phyloP scores from a whole-genome alignment of 192 early-diverging fungal genomes.

The Entomortierella parvispora region DNA sequence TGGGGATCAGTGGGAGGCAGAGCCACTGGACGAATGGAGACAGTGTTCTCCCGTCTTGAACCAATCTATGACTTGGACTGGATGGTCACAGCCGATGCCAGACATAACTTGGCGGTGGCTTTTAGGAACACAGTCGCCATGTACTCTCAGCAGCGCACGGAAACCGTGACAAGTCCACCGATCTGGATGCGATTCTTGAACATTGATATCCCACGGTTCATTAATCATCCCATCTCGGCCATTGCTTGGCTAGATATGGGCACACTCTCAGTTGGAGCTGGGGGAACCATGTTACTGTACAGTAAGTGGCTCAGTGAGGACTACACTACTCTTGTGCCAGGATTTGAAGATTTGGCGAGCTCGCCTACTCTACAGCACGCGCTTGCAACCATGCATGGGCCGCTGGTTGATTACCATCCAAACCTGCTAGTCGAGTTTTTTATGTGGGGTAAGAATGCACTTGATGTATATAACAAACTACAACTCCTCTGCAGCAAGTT shows the following conservation, averaged over 20 bases:
- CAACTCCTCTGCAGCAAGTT: not conserved
- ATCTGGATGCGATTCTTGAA: conserved; percentile 66
- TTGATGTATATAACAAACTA: not conserved
- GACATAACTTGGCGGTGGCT: conserved; percentile 76
- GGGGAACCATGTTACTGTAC: conserved; percentile 64
- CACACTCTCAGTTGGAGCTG: conserved; percentile 66
- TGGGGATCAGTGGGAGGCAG: conserved; percentile 49
- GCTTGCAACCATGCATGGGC: conserved; percentile 62
- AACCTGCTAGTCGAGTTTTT: conserved; percentile 73
- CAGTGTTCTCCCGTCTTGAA: conserved; percentile 25
- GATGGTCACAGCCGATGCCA: conserved; percentile 80
- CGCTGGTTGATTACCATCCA: conserved; percentile 82
- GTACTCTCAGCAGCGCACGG: conserved; percentile 67
- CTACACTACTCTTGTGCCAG: conserved; percentile 23
- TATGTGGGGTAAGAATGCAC: conserved; percentile 66
- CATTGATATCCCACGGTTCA: conserved; percentile 64
- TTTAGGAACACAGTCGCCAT: conserved; percentile 63
- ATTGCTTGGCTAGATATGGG: conserved; percentile 67
- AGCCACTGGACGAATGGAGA: conserved; percentile 35
- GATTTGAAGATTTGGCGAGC: conserved; percentile 14
- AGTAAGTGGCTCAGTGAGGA: conserved; percentile 73
- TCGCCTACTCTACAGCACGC: conserved; percentile 65
- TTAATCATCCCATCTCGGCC: conserved; percentile 53
- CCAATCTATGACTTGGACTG: conserved; percentile 71
- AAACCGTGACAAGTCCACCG: conserved; percentile 35